These are phyloP conservation scores for Capsicum baccatum DNA, from an alignment of 257 asterid genomes.

Conservation along the genomic window DNA sequence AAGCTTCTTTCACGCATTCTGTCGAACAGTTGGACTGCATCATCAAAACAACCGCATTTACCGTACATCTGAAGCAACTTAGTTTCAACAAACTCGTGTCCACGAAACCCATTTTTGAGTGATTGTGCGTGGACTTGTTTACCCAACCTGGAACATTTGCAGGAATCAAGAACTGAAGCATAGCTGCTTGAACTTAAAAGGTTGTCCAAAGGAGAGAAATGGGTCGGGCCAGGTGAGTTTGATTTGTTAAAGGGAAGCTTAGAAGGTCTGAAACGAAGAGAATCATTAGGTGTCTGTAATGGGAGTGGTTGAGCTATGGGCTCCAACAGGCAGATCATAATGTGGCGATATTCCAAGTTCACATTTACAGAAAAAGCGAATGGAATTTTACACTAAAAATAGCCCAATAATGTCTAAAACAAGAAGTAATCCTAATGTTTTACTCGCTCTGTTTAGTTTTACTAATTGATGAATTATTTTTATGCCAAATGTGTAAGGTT, in stretches of 20 bases:
- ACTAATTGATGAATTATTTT: too few species aligned
- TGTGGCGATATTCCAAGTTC: too few species aligned
- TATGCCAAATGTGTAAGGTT: too few species aligned
- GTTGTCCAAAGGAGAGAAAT: conserved; percentile 30
- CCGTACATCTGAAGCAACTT: conserved; percentile 67
- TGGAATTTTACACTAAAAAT: too few species aligned
- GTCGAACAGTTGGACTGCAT: conserved; percentile 56
- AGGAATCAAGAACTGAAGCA: conserved; percentile 63
- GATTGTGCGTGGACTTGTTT: conserved; percentile 72
- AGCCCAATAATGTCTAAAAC: too few species aligned
- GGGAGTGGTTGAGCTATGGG: conserved; percentile 19
- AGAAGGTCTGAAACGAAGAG: not conserved
- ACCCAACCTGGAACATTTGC: conserved; percentile 50
- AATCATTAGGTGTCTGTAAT: not conserved
- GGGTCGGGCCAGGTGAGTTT: not conserved
- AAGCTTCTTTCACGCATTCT: conserved; percentile 64
- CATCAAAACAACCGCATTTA: conserved; percentile 42
- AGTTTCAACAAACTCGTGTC: conserved; percentile 65
- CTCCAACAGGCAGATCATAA: conserved; percentile 21
- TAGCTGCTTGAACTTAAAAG: conserved; percentile 50
- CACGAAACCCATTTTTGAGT: conserved; percentile 59
- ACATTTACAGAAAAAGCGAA: too few species aligned
- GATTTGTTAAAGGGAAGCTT: not conserved
- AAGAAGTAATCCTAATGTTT: too few species aligned
- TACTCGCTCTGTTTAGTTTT: too few species aligned